Percentiles rank a stretch among this genome's conserved stretches.
phyloP scores from a whole-genome alignment of 83 land plant species.

The Diphasiastrum complanatum region DNA sequence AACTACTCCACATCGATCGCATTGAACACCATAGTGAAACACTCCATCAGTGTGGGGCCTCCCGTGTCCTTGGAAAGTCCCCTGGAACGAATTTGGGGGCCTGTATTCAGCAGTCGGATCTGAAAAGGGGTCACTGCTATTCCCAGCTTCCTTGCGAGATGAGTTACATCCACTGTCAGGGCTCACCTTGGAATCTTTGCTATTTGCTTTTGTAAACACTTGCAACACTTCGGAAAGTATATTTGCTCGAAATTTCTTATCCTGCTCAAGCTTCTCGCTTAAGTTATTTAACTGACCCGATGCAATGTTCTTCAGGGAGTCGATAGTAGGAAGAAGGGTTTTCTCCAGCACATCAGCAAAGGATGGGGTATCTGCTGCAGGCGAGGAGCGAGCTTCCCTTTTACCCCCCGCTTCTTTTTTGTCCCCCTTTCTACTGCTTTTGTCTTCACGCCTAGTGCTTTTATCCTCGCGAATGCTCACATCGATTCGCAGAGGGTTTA shows the following conservation, averaged over 20 bases:
- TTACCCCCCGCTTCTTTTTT: conserved; percentile 17
- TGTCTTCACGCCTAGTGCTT: conserved; percentile 3
- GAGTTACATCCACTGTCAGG: neutral
- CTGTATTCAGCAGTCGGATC: too few species aligned
- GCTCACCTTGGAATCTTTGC: conserved; percentile 17
- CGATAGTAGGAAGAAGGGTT: too few species aligned
- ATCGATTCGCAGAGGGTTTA: conserved; percentile 65
- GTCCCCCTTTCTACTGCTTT: neutral
- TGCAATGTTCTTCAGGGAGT: too few species aligned
- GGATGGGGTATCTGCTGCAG: too few species aligned
- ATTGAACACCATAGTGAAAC: conserved; percentile 59
- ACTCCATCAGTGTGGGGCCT: conserved; percentile 15
- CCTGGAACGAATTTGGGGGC: too few species aligned
- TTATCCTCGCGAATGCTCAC: conserved; percentile 20
- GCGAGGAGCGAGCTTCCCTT: too few species aligned
- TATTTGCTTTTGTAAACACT: too few species aligned
- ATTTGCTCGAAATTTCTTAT: too few species aligned
- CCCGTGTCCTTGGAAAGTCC: neutral
- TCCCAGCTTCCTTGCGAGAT: conserved; percentile 6
- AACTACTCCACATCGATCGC: conserved; percentile 73
- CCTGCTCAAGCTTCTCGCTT: too few species aligned
- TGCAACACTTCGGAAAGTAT: too few species aligned
- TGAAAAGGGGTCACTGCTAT: conserved; percentile 5
- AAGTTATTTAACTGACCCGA: too few species aligned
- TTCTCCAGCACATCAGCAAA: too few species aligned